Evolutionary conservation across 768 basidiomycete genomes (phyloP).

Genomic region (Tubosaeta sp.): DNA sequence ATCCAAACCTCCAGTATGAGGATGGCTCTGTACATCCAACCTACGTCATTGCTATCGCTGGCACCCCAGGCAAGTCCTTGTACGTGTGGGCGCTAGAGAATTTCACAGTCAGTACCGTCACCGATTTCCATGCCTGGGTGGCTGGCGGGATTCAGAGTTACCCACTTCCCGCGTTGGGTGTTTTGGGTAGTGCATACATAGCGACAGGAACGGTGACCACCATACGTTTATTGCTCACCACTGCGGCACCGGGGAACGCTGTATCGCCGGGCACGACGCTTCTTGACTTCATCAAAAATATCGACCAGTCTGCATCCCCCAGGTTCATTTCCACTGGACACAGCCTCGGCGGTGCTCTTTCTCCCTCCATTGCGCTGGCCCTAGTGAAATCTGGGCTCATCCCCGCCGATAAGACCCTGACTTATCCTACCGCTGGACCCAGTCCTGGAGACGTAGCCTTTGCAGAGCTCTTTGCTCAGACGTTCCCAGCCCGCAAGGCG

Average conservation of each 20-base stretch:
- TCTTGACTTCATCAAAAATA: slow-evolving; percentile 2
- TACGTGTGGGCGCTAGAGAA: slow-evolving; percentile 5
- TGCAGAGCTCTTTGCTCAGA: not conserved
- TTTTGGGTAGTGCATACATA: not conserved
- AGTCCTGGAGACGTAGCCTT: slow-evolving; percentile 6
- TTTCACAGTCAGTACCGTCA: slow-evolving; percentile 4
- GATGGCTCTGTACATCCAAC: slow-evolving; percentile 6
- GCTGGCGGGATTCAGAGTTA: not conserved
- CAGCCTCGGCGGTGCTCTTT: slow-evolving; percentile 13
- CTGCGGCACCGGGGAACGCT: not conserved
- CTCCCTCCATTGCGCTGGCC: slow-evolving; percentile 13
- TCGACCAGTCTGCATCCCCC: not conserved
- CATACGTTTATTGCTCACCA: slow-evolving; percentile 3
- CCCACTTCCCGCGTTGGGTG: not conserved
- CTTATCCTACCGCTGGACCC: slow-evolving; percentile 1
- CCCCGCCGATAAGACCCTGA: not conserved
- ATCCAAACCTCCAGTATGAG: slow-evolving; percentile 7
- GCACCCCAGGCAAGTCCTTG: not conserved
- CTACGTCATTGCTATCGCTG: slow-evolving; percentile 13
- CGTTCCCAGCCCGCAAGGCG: not conserved
- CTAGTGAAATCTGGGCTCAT: not conserved
- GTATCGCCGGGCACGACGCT: not conserved
- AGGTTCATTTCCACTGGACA: slow-evolving; percentile 9
- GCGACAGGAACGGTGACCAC: not conserved
- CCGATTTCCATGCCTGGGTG: slow-evolving; percentile 11